Conservation (phyloP, 768 basidiomycete species). For the Daedaleopsis nitida region DNA sequence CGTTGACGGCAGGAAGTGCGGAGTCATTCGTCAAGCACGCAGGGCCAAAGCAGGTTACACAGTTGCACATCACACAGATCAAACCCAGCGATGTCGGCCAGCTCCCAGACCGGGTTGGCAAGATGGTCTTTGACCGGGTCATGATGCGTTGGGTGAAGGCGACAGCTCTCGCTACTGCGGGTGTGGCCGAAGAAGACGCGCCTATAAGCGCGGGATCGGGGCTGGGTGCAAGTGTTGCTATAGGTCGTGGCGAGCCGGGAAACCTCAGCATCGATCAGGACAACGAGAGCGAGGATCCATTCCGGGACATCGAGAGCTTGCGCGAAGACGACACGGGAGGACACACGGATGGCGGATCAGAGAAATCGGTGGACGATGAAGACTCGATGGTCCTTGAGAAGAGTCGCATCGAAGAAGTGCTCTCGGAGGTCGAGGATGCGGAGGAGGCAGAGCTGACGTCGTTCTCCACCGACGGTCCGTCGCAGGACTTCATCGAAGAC, state of each 20-base stretch:
- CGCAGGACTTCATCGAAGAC: slow-evolving; percentile 53
- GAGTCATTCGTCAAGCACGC: slow-evolving; percentile 85
- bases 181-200: slow-evolving; percentile 28
- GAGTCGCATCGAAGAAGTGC: slow-evolving; percentile 49
- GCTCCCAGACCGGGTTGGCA: slow-evolving; percentile 78
- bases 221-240: not conserved
- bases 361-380: slow-evolving; percentile 13
- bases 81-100: slow-evolving; percentile 74
- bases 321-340: slow-evolving; percentile 45
- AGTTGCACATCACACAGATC: slow-evolving; percentile 80
- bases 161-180: slow-evolving; percentile 38
- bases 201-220: slow-evolving; percentile 27
- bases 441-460: slow-evolving; percentile 71
- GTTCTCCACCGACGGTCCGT: slow-evolving; percentile 68
- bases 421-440: slow-evolving; percentile 54
- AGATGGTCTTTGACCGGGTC: slow-evolving; percentile 84
- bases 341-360: not conserved
- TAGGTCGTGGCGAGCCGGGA: not conserved
- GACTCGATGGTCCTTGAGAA: slow-evolving; percentile 20
- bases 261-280: slow-evolving; percentile 35
- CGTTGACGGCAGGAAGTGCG: slow-evolving; percentile 68
- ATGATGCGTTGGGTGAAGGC: slow-evolving; percentile 87
- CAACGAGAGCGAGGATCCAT: slow-evolving; percentile 82
- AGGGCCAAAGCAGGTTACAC: slow-evolving; percentile 76
- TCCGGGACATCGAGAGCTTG: slow-evolving; percentile 88